Evolutionary conservation across 139 green algal genomes (phyloP).

Genomic region (Micractinium conductrix): DNA sequence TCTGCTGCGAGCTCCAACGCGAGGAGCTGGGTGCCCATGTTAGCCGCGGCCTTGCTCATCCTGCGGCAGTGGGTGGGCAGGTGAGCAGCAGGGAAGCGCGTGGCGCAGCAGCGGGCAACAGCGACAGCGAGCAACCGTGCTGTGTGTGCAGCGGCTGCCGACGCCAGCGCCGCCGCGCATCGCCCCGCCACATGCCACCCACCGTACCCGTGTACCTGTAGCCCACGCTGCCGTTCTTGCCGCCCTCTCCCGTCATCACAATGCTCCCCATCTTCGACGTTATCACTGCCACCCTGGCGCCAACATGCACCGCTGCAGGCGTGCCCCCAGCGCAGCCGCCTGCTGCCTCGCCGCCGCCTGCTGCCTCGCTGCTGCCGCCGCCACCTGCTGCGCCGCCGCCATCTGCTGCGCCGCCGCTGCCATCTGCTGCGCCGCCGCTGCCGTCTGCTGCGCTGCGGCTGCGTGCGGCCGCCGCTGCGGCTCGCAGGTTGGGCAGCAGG

Average conservation of each 20-base stretch:
- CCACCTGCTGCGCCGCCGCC: neutral
- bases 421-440: neutral
- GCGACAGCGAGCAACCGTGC: too few relatives aligned
- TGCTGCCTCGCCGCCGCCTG: neutral
- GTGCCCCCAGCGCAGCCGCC: too few relatives aligned
- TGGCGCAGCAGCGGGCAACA: neutral
- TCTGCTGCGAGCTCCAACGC: constrained; percentile 58
- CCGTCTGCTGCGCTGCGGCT: neutral
- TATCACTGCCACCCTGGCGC: constrained; percentile 59
- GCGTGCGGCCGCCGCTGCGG: neutral
- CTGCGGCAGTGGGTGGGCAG: constrained; percentile 39
- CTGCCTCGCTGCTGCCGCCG: neutral
- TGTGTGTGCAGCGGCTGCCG: too few relatives aligned
- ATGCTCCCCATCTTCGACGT: constrained; percentile 60
- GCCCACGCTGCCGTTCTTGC: constrained; percentile 9
- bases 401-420: neutral
- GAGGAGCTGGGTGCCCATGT: constrained; percentile 63
- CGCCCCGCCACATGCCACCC: neutral
- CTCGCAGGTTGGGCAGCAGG: constrained; percentile 34
- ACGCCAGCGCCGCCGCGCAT: too few relatives aligned
- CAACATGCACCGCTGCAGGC: neutral
- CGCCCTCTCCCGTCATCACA: constrained; percentile 24
- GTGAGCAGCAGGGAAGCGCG: neutral
- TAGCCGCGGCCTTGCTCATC: constrained; percentile 68
- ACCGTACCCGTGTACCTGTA: neutral